phyloP scores from a whole-genome alignment of 768 basidiomycete species.

The Leucocoprinus sp. region DNA sequence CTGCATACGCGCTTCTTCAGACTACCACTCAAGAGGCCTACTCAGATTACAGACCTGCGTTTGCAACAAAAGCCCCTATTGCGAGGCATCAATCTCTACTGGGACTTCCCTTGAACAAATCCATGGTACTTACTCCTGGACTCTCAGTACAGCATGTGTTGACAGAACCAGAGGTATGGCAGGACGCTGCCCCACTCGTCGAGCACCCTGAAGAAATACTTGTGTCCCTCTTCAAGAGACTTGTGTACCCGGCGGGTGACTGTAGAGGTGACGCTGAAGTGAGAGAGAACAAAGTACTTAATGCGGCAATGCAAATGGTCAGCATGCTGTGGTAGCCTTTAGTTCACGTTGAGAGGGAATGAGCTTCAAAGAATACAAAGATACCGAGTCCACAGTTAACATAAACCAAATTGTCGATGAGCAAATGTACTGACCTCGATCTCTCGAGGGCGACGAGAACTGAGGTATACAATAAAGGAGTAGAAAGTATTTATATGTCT shows the following conservation, averaged over 20 bases:
- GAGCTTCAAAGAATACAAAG: no score
- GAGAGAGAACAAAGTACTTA: background rate
- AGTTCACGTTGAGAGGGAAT: background rate
- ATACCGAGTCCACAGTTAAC: no score
- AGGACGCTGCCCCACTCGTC: slow-evolving; percentile 40
- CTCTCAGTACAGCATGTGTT: slow-evolving; percentile 58
- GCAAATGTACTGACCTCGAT: no score
- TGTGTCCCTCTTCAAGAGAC: slow-evolving; percentile 19
- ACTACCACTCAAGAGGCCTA: background rate
- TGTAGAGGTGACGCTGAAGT: slow-evolving; percentile 1
- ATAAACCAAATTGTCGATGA: no score
- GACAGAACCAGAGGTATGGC: slow-evolving; percentile 39
- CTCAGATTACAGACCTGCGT: slow-evolving; percentile 23
- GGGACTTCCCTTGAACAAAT: background rate
- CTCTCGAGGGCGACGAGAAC: no score
- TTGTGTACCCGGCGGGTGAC: slow-evolving; percentile 4
- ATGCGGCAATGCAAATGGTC: background rate
- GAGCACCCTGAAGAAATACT: slow-evolving; percentile 44
- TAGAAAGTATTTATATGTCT: no score
- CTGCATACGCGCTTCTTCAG: slow-evolving; percentile 22
- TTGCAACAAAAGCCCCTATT: slow-evolving; percentile 55
- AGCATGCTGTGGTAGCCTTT: background rate
- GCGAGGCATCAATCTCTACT: background rate
- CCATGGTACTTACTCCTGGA: slow-evolving; percentile 42
- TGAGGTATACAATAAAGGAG: no score